Evolutionary conservation across 345 rosid genomes (phyloP).

Genomic region (Jatropha curcas): DNA sequence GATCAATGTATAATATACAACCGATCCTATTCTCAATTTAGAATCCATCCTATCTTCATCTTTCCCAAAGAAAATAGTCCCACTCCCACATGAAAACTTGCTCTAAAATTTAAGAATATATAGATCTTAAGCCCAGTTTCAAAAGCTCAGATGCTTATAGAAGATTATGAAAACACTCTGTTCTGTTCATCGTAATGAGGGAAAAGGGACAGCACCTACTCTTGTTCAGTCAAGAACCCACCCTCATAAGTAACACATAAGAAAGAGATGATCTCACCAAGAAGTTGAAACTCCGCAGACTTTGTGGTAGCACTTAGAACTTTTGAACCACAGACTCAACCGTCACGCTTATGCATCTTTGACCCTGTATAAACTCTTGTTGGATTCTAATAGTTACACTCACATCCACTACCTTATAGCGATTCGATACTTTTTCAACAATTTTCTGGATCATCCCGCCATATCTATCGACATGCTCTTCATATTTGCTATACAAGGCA

Average conservation of each 20-base stretch:
- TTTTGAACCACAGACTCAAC: neutral
- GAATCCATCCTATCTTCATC: neutral
- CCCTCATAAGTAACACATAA: neutral
- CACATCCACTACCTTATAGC: constrained; percentile 78
- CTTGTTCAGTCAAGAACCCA: neutral
- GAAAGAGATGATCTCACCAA: neutral
- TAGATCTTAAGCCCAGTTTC: neutral
- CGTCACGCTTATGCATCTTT: constrained; percentile 36
- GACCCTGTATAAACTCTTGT: constrained; percentile 55
- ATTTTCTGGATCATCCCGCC: constrained; percentile 71
- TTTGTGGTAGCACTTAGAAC: neutral
- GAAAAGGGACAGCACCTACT: neutral
- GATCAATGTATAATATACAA: constrained; percentile 2
- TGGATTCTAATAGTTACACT: constrained; percentile 70
- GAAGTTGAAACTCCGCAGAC: neutral
- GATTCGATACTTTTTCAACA: constrained; percentile 56
- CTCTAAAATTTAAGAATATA: neutral
- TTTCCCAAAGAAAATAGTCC: neutral
- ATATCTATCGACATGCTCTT: constrained; percentile 63
- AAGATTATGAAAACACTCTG: neutral
- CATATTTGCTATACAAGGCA: constrained; percentile 71
- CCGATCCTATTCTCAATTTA: neutral
- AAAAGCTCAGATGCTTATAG: neutral
- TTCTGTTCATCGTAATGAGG: neutral
- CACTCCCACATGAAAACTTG: neutral